Conservation (phyloP, 495 filamentous ascomycete genomes). For the Chaetomium tenue region DNA sequence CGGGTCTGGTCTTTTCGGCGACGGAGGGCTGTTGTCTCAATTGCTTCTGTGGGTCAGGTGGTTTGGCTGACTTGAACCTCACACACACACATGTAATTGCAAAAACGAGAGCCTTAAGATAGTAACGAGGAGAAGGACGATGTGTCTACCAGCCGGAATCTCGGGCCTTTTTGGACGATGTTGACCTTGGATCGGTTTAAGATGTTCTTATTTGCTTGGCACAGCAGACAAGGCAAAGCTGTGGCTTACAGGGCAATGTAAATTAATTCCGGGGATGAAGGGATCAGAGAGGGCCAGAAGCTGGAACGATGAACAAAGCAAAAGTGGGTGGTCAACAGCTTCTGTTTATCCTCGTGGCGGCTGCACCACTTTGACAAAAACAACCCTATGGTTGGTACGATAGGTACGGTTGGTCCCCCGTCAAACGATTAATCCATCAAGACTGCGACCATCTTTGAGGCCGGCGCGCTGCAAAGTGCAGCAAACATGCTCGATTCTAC, state of each 20-base stretch:
- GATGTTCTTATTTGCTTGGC: slow-evolving; percentile 19
- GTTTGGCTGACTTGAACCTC: too few relatives aligned
- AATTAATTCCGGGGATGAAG: slow-evolving; percentile 8
- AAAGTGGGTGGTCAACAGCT: background rate
- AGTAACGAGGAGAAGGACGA: too few relatives aligned
- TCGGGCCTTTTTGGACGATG: too few relatives aligned
- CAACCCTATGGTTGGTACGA: background rate
- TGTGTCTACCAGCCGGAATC: too few relatives aligned
- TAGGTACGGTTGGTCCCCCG: background rate
- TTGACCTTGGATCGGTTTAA: background rate
- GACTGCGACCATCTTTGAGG: slow-evolving; percentile 1
- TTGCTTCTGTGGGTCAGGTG: too few relatives aligned
- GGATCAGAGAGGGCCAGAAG: background rate
- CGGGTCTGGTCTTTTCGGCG: slow-evolving; percentile 9
- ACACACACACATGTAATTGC: too few relatives aligned
- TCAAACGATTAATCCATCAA: background rate
- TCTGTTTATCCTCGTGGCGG: background rate
- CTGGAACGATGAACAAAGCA: background rate
- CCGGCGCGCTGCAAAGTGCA: background rate
- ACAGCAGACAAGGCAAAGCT: background rate
- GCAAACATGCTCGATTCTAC: background rate
- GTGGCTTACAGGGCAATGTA: slow-evolving; percentile 8
- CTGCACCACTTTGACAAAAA: background rate
- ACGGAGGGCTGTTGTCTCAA: background rate
- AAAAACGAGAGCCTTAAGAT: too few relatives aligned